Percentiles rank a stretch among this genome's conserved stretches.
These are phyloP conservation scores for Dothideomycetes sp. DNA, from an alignment of 2,329 filamentous ascomycete genomes.

Conservation along the genomic window DNA sequence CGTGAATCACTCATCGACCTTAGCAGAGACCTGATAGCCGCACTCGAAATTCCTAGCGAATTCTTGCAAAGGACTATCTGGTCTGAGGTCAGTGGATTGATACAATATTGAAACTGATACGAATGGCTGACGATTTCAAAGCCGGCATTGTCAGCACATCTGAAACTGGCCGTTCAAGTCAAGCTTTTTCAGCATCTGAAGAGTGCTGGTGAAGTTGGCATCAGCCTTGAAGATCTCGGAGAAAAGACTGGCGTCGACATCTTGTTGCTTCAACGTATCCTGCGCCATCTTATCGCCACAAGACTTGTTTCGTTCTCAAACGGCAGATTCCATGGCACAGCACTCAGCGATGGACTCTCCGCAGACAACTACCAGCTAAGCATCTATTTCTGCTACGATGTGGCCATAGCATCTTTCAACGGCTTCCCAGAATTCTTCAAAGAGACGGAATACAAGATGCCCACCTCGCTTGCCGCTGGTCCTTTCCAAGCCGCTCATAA, in stretches of 20 bases:
- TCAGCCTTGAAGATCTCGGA: neutral
- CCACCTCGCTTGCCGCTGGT: conserved; percentile 12
- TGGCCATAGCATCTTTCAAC: neutral
- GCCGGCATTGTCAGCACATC: neutral
- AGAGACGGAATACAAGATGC: conserved; percentile 13
- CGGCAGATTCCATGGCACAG: neutral
- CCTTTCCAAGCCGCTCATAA: conserved; percentile 16
- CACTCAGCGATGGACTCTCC: neutral
- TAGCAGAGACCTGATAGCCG: neutral
- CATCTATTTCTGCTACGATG: neutral
- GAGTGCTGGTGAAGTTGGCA: neutral
- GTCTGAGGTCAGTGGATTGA: neutral
- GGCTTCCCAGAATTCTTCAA: conserved; percentile 11
- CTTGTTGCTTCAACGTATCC: neutral
- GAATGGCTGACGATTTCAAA: neutral
- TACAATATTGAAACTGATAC: neutral
- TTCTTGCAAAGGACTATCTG: neutral
- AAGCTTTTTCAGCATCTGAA: neutral
- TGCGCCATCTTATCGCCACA: neutral
- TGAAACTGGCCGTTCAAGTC: neutral
- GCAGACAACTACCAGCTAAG: neutral
- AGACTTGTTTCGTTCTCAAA: neutral
- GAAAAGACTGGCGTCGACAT: neutral
- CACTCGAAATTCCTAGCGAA: neutral
- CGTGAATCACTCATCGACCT: neutral